A percentile compares a stretch with the other conserved stretches of the same genome.
phyloP scores from a whole-genome alignment of 352 stramenopile genomes.

The Phytophthora pistaciae region DNA sequence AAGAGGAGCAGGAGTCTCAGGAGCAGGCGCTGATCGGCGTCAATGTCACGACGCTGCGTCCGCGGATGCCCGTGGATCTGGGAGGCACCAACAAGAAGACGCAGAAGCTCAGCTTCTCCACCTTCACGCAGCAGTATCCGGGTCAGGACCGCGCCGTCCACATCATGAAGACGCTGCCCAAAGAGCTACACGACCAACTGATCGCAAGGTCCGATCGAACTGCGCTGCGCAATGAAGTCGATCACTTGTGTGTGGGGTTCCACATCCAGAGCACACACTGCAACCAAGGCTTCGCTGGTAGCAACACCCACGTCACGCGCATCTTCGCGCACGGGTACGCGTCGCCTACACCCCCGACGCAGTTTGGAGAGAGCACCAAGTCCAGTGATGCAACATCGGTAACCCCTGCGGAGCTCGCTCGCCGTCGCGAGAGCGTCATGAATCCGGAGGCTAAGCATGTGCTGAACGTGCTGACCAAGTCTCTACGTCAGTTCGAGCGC shows the following conservation, averaged over 20 bases:
- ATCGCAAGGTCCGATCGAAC: slow-evolving; percentile 49
- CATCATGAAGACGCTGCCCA: slow-evolving; percentile 73
- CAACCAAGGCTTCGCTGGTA: slow-evolving; percentile 28
- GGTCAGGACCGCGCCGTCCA: slow-evolving; percentile 58
- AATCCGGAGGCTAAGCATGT: slow-evolving; percentile 62
- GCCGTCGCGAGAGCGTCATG: slow-evolving; percentile 49
- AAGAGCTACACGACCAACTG: slow-evolving; percentile 56
- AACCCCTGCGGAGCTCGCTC: slow-evolving; percentile 37
- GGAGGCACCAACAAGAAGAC: slow-evolving; percentile 44
- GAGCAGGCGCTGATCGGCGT: slow-evolving; percentile 45
- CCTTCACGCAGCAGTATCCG: slow-evolving; percentile 55
- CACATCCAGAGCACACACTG: slow-evolving; percentile 52
- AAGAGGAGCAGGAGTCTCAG: slow-evolving; percentile 9
- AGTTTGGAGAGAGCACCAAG: slow-evolving; percentile 37
- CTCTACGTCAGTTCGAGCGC: slow-evolving; percentile 50
- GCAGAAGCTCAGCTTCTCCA: slow-evolving; percentile 57
- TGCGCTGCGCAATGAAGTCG: slow-evolving; percentile 53
- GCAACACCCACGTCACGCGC: slow-evolving; percentile 51
- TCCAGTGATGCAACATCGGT: slow-evolving; percentile 1
- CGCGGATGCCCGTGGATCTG: slow-evolving; percentile 33
- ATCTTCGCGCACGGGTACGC: slow-evolving; percentile 69
- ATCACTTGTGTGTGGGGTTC: slow-evolving; percentile 63
- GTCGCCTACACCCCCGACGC: slow-evolving; percentile 42
- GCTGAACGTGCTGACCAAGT: slow-evolving; percentile 57
- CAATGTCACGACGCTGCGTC: slow-evolving; percentile 36